Evolutionary conservation across 495 filamentous ascomycete species (phyloP), one percentile per base, ranked within the genome.

Genomic region (Neurospora pannonica): DNA sequence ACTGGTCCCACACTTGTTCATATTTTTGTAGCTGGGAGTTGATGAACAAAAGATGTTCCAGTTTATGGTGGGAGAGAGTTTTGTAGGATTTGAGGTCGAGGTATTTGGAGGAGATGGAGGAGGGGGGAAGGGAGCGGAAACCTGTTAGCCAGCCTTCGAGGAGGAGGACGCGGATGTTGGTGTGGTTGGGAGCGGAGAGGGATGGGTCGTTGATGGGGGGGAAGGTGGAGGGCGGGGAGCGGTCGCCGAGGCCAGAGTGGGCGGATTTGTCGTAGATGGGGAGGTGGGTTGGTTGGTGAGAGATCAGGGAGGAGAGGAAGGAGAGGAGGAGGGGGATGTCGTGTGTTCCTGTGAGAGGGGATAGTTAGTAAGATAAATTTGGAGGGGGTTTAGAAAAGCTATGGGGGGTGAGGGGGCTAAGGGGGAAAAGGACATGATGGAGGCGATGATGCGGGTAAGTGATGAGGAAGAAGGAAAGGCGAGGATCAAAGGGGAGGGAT

Each of bases 91-190:
- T 87, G 4, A 89, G 87, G 31, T 76, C 78, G 70, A 87, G 82
- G 90, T 91, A 94, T 62, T 77, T 79, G 21, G 71, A 77, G 73
- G 86, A 84, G 38, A 95, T 74, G n/a, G 84, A 84, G 2, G 81
- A 71, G 15, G 89, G 85, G 72, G 83, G 78, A 71, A 94, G 86
- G 5, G 90, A 77, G 19, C 91, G 88, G 83, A 98, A 98, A 2
- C 94, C 95, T 39, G 97, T 91, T 82, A 92, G 89, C 95, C 95
- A 98, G 19, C 95, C 95, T 79, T 98, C 95, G 73, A 98, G 90
- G 62, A 98, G 88, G 2, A 98, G 85, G 28, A 92, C 87, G 73
- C 90, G 85, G 36, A 93, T 82, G 24, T 73, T 73, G 38, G 1
- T 2, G 48, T 54, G 36, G 36, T 15, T 75, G 21, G 21, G 43